These are phyloP conservation scores for Jamesozyma gamospora DNA, from an alignment of 805 yeast genomes.

Conservation along the genomic window DNA sequence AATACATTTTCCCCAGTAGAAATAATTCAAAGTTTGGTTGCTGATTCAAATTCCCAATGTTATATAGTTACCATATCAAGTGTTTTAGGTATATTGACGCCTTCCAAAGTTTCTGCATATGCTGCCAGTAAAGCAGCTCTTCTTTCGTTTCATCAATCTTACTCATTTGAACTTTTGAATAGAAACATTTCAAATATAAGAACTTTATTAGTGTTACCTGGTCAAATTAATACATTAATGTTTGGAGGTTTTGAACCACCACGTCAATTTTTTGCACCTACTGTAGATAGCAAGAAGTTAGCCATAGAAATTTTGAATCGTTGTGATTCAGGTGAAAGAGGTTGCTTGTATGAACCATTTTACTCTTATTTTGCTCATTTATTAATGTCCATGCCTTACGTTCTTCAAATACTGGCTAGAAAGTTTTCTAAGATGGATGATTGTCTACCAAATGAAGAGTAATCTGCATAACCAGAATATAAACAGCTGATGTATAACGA, in stretches of 20 bases:
- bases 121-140: conserved; percentile 84
- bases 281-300: conserved; percentile 47
- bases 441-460: conserved; percentile 21
- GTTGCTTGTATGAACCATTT: conserved; percentile 60
- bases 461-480: too few relatives aligned
- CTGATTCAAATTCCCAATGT: conserved; percentile 45
- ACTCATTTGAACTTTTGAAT: conserved; percentile 57
- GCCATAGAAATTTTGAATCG: conserved; percentile 47
- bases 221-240: conserved; percentile 70
- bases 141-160: conserved; percentile 73
- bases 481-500: too few relatives aligned
- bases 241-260: conserved; percentile 73
- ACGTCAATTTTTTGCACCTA: conserved; percentile 65
- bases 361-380: conserved; percentile 66
- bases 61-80: conserved; percentile 73
- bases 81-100: conserved; percentile 68
- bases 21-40: conserved; percentile 56
- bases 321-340: conserved; percentile 52
- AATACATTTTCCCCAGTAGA: conserved; percentile 59
- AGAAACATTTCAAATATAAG: conserved; percentile 43
- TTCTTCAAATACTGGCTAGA: conserved; percentile 34
- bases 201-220: conserved; percentile 70
- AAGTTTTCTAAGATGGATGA: conserved; percentile 59
- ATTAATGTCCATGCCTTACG: conserved; percentile 60
- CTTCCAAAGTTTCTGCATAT: conserved; percentile 66